Conservation (phyloP, 139 green algal genomes). For the Microglena sp. region DNA sequence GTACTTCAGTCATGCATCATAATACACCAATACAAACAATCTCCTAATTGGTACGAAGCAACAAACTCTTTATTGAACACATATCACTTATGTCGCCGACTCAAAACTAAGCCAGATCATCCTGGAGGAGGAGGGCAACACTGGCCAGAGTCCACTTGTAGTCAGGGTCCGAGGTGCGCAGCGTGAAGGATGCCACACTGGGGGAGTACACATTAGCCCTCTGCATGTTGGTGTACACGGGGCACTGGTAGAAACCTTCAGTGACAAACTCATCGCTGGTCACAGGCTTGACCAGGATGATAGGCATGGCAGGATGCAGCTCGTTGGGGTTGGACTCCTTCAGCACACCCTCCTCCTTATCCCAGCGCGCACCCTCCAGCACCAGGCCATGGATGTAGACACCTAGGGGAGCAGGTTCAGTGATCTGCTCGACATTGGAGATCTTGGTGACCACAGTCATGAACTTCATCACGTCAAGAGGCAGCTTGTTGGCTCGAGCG, state of each 20-base stretch:
- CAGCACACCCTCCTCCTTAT: constrained; percentile 56
- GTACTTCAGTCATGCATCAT: no score
- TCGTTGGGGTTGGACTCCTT: constrained; percentile 69
- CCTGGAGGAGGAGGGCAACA: constrained; percentile 73
- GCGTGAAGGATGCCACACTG: constrained; percentile 64
- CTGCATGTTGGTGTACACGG: constrained; percentile 88
- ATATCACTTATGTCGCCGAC: no score
- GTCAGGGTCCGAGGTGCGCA: constrained; percentile 53
- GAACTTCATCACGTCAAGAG: constrained; percentile 79
- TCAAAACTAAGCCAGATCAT: constrained; percentile 61
- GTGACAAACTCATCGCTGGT: constrained; percentile 60
- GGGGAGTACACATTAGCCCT: constrained; percentile 79
- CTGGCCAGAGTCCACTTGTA: constrained; percentile 73
- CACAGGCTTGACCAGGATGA: constrained; percentile 64
- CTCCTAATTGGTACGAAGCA: no score
- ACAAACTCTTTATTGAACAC: no score
- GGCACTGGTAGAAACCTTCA: constrained; percentile 65
- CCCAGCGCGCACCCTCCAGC: constrained; percentile 78
- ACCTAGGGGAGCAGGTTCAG: constrained; percentile 49
- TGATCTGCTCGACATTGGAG: constrained; percentile 34
- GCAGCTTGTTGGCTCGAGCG: constrained; percentile 66
- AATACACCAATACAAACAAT: no score
- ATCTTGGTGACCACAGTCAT: constrained; percentile 58
- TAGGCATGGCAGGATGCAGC: constrained; percentile 69
- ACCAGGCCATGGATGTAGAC: constrained; percentile 69